Base-by-base conservation (phyloP, 768 basidiomycete species). In the Russula earlei region DNA sequence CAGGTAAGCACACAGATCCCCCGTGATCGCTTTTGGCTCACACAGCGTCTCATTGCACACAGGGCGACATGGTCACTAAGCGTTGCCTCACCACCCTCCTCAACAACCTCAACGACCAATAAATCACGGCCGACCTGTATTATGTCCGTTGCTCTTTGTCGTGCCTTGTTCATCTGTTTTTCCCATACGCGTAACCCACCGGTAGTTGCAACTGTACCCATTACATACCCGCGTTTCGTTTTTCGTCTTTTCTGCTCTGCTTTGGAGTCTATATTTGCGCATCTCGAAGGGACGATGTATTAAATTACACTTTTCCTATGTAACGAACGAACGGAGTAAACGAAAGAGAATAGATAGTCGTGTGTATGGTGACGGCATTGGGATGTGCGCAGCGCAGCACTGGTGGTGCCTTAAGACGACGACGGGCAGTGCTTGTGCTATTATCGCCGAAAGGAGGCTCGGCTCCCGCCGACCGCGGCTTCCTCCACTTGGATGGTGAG, bases 1-100 rank as follows among this genome's bases (percentile, higher is more conserved):
- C 97, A 98, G 80, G 89, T 87, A 63, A 19, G 74, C 65, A 9
- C 36, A 10, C 51, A 17, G 43, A 5, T 22, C 25, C 22, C n/a
- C 36, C 17, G 19, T 3, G n/a, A 22, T 40, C 34, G 49, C 20
- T 49, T 8, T 53, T 29, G 29, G 41, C 19, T 33, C 15, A 31
- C 34, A 3, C 34, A 12, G 41, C 5, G 17, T 33, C 19, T 19
- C 27, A n/a, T 19, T 20, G 44, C 34, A 27, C 19, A 9, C 62
- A 91, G 89, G 93, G 93, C 47, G 96, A 99, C 66, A 91, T 95
- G 85, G 96, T 98, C 62, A 99, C 96, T 25, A 95, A 94, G 74
- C 80, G 91, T 65, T 94, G 91, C 70, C 76, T 95, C 56, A 88
- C 89, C 45, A 93, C 91, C 31, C 77, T 95, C 31, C 77, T 94